Base-by-base conservation (phyloP, 2,329 filamentous ascomycete genomes). In the Mycosphaerella sp. region DNA sequence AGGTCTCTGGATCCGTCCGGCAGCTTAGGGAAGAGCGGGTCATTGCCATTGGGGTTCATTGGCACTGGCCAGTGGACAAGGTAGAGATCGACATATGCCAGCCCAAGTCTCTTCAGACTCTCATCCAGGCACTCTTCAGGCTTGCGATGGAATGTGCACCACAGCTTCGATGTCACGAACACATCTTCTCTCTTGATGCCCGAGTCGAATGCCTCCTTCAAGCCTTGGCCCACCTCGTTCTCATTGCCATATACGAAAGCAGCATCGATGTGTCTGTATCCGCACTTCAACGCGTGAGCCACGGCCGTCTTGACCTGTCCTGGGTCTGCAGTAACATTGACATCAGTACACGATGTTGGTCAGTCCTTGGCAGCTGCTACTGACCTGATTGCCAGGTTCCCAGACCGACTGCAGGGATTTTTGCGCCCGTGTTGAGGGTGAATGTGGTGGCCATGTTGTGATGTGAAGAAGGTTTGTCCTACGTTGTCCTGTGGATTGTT, bases 91-190 rank as follows among this genome's bases (percentile, higher is more conserved):
- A 94, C 78, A 67, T 94, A 91, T 58, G 89, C 85, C 42, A 93
- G 73, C 1, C 87, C 86, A 32, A 94, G 73, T 53, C 79, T 77
- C 71, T 84, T 79, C 66, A 93, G 74, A 63, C 83, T 86, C 76
- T 84, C 82, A 58, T 88, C 80, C 32, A 93, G 76, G 32, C 79
- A 82, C 62, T 85, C 73, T 70, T 86, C 82, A 5, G 82, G 82
- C 6, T 83, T 77, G 27, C 79, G 80, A 69, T 85, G 84, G 73
- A 86, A 90, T 44, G 86, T 88, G 64, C 82, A 85, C 86, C 88
- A 94, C 34, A 90, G 79, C 77, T 95, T 94, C 63, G 84, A 88
- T 49, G 87, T 86, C 53, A 94, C 80, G 71, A 93, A 94, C 55
- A 94, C 72, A 52, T 94, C 86, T 67, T 86, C 80, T 55, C 88